phyloP scores from a whole-genome alignment of 2,329 filamentous ascomycete genomes.

The Triangularia verruculosa region DNA sequence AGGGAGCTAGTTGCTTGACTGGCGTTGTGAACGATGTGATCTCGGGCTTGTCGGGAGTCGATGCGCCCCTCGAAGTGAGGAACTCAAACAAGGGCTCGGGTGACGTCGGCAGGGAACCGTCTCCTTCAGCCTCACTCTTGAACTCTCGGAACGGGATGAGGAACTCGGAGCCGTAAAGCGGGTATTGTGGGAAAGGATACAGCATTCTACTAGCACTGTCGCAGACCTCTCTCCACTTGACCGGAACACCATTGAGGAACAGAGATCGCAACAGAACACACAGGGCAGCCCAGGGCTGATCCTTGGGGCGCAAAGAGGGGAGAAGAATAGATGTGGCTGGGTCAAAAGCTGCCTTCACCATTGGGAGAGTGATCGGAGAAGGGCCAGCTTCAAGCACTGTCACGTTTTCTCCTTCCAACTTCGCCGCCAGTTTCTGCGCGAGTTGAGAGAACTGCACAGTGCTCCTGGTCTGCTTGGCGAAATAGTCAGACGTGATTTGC shows the following conservation, averaged over 20 bases:
- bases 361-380: background rate
- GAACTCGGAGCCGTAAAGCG: background rate
- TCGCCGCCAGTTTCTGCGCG: background rate
- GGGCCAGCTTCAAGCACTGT: background rate
- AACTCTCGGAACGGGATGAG: background rate
- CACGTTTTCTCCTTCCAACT: background rate
- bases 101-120: background rate
- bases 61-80: background rate
- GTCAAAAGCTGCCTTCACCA: background rate
- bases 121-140: background rate
- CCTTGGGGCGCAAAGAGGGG: background rate
- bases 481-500: background rate
- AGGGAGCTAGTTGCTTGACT: background rate
- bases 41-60: background rate
- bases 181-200: background rate
- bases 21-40: background rate
- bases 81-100: background rate
- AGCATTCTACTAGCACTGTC: background rate
- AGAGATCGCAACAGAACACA: background rate
- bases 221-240: background rate
- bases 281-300: background rate
- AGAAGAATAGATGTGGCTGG: background rate
- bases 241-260: background rate
- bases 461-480: background rate
- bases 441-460: constrained; percentile 4